These are phyloP conservation scores for Thecaphora frezii DNA, from an alignment of 1,284 basidiomycete species.

Conservation along the genomic window DNA sequence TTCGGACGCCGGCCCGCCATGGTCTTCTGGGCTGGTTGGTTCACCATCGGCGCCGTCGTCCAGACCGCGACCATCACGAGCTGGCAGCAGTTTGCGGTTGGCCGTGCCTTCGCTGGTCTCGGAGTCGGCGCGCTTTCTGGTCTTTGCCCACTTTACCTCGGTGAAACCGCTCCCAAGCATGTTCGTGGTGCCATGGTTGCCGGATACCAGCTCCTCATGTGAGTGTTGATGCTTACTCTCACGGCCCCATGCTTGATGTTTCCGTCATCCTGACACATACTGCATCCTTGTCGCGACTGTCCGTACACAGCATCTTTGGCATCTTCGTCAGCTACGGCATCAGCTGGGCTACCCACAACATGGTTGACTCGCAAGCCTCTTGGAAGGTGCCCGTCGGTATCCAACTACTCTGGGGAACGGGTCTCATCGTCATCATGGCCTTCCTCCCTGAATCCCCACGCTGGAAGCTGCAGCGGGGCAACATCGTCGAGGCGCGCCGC, in stretches of 20 bases:
- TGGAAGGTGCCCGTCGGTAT: conserved; percentile 73
- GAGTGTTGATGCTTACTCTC: background rate
- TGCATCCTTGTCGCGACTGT: background rate
- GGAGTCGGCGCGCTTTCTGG: conserved; percentile 46
- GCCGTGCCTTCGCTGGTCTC: conserved; percentile 66
- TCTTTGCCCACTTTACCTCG: conserved; percentile 79
- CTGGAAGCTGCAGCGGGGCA: conserved; percentile 74
- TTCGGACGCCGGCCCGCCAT: conserved; percentile 69
- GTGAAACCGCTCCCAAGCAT: conserved; percentile 73
- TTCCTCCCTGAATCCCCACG: conserved; percentile 76
- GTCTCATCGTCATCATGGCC: conserved; percentile 61
- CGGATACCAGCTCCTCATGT: conserved; percentile 65
- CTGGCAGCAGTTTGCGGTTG: conserved; percentile 38
- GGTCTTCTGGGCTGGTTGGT: conserved; percentile 65
- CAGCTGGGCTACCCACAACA: conserved; percentile 62
- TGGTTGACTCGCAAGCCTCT: conserved; percentile 22
- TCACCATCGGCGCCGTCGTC: conserved; percentile 45
- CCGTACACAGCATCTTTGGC: conserved; percentile 67
- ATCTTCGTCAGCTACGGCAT: conserved; percentile 63
- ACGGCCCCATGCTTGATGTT: too few relatives aligned
- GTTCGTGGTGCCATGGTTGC: conserved; percentile 81
- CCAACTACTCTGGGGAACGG: conserved; percentile 64
- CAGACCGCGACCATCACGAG: conserved; percentile 39
- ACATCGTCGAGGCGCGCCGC: conserved; percentile 65
- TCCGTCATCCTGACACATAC: too few relatives aligned